Evolutionary conservation across 108 stramenopile species (phyloP), one percentile per base, ranked within the genome.

Genomic region (Nitzschia sp.): DNA sequence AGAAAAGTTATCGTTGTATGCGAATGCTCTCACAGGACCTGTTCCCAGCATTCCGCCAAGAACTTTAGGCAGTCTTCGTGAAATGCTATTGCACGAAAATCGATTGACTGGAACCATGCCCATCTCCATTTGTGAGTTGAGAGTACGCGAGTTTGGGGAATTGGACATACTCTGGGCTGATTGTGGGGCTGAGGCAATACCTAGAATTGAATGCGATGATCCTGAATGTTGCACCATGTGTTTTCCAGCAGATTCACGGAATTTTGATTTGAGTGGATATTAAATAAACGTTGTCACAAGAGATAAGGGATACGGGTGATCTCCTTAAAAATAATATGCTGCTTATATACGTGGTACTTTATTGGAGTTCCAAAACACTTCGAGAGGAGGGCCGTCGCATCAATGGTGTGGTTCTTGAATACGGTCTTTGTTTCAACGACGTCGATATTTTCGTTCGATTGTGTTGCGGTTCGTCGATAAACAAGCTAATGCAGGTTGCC

Each of bases 21-120:
- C 19, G 2, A 85, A 85, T 45, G 36, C 44, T 6, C 46, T 85
- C 6, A 68, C 50, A 23, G 84, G 84, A 35, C 68, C 36, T 26
- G 68, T 85, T n/a, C 79, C 68, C 1, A 58, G 38, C 21, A 69
- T 85, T 69, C 55, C 44, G 2, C 17, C n/a, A 13, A 33, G 47
- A 22, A 27, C 34, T 4, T 45, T 77, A 25, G 15, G 23, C 19
- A 3, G 30, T 6, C 57, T 77, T 19, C 19, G 26, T 2, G 70
- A 71, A 48, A 32, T 77, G 8, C 30, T 53, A n/a, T 48, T 77
- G 11, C 48, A 66, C 29, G 58, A 48, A n/a, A 77, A 77, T 45
- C 45, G 44, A 0, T 50, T 76, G 16, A 53, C 59, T 28, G 75
- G 75, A 1, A 56, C 45, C n/a, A 69, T 76, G 58, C 58, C 75